Percentiles rank a stretch among this genome's conserved stretches.
These are phyloP conservation scores for Trichoderma gamsii DNA, from an alignment of 495 filamentous ascomycete species.

Conservation along the genomic window DNA sequence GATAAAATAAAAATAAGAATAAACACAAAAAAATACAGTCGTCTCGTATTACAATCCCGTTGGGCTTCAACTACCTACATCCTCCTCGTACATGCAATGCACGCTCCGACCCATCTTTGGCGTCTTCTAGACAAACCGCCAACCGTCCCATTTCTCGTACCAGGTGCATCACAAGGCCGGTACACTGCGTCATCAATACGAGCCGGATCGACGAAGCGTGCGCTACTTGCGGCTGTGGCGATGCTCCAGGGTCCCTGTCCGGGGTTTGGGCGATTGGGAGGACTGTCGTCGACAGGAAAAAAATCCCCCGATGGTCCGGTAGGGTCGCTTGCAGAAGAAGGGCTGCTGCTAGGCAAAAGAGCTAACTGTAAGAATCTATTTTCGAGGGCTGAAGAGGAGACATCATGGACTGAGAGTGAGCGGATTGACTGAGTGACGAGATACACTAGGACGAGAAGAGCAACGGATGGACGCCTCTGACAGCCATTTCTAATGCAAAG, in stretches of 20 bases:
- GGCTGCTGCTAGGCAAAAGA: not conserved
- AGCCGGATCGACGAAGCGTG: conserved; percentile 3
- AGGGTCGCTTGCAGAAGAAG: not conserved
- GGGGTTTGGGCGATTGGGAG: not conserved
- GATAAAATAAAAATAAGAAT: not conserved
- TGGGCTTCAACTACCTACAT: conserved; percentile 3
- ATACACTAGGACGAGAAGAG: not conserved
- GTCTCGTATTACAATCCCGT: not conserved
- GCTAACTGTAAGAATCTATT: not conserved
- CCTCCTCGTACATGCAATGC: not conserved
- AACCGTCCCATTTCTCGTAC: conserved; percentile 11
- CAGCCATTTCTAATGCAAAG: conserved; percentile 4
- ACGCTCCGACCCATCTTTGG: not conserved
- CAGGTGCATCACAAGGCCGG: not conserved
- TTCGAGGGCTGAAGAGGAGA: not conserved
- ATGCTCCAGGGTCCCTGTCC: not conserved
- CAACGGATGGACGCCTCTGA: not conserved
- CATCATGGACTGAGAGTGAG: not conserved
- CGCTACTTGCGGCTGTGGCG: conserved; percentile 11
- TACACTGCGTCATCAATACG: conserved; percentile 11
- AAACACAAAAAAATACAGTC: too few relatives aligned
- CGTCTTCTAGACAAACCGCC: not conserved
- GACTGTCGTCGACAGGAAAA: not conserved
- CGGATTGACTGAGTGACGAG: not conserved
- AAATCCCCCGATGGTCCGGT: not conserved